Evolutionary conservation across 1,284 basidiomycete species (phyloP), one percentile per base, ranked within the genome.

Genomic region (Ustilago shanxiensis): DNA sequence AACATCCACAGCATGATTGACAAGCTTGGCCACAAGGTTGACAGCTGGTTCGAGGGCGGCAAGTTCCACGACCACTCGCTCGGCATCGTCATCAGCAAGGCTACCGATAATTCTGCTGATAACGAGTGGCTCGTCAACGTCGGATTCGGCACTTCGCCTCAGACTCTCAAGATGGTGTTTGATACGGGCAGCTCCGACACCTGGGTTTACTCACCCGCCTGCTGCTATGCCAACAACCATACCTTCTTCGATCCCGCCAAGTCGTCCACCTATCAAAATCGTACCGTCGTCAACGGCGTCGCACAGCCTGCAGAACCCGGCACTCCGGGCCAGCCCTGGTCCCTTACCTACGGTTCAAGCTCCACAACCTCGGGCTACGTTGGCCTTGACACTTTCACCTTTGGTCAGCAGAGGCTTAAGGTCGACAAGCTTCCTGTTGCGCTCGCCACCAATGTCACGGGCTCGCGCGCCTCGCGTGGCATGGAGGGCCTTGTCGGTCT

Each of bases 91-190:
- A 66, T 80, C 70, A 73, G 66, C 63, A 75, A 72, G 66, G 74
- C 72, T 39, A 60, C 66, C 51, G 77, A 81, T 66, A 68, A 77
- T 37, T 59, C 70, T 37, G 68, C 70, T 2, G 78, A 81, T 64
- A 82, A 79, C 62, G 80, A 82, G 64, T 80, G 70, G 70, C 74
- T 82, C 59, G 76, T 80, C 66, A 64, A 79, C 14, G 67, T 80
- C 66, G 72, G 71, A 28, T 76, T 79, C 24, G 80, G 80, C 47
- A 78, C 75, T 1, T 45, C 16, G 10, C 24, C 66, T 14, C 78
- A 80, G 58, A 35, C 54, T 20, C 72, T 80, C 31, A 60, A 78
- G 60, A 54, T 80, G 54, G 79, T 82, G 47, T 70, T 82, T 58
- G 80, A 82, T 68, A 64, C 75, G 26, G 80, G 80, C 49, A 75